phyloP scores from a whole-genome alignment of 345 rosid species.

The Tarenaya hassleriana region DNA sequence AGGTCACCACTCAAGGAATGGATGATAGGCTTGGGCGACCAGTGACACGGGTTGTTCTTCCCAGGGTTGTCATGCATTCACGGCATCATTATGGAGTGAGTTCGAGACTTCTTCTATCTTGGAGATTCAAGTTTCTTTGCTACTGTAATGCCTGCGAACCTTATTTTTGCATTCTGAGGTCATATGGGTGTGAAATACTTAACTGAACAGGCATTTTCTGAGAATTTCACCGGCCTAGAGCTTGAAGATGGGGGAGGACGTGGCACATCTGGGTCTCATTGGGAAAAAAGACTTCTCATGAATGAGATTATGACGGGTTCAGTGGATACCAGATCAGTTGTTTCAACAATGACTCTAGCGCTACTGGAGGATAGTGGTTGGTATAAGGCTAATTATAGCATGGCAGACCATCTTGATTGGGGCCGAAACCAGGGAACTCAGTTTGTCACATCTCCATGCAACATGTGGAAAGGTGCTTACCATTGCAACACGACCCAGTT shows the following conservation, averaged over 20 bases:
- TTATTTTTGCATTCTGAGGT: constrained; percentile 12
- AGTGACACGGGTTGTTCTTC: constrained; percentile 96
- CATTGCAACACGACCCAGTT: constrained; percentile 86
- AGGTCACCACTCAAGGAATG: constrained; percentile 86
- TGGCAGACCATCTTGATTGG: constrained; percentile 99
- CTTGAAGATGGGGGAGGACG: constrained; percentile 99
- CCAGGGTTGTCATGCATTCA: constrained; percentile 92
- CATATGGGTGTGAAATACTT: constrained; percentile 8
- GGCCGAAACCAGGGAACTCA: constrained; percentile 93
- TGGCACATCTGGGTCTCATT: constrained; percentile 99
- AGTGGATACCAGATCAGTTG: constrained; percentile 95
- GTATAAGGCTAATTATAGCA: constrained; percentile 95
- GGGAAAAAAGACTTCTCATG: constrained; percentile 99
- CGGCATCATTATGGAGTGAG: constrained; percentile 94
- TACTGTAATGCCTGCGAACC: background rate
- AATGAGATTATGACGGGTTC: constrained; percentile 99
- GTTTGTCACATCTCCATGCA: constrained; percentile 87
- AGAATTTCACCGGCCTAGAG: constrained; percentile 92
- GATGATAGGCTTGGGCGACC: constrained; percentile 90
- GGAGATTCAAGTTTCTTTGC: constrained; percentile 2
- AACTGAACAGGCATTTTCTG: constrained; percentile 73
- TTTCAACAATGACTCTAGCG: constrained; percentile 96
- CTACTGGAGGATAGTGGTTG: constrained; percentile 97
- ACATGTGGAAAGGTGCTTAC: constrained; percentile 95
- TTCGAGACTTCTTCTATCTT: constrained; percentile 2